Evolutionary conservation across 2,329 filamentous ascomycete species (phyloP), one percentile per base, ranked within the genome.

Genomic region (Colletotrichum tanaceti): DNA sequence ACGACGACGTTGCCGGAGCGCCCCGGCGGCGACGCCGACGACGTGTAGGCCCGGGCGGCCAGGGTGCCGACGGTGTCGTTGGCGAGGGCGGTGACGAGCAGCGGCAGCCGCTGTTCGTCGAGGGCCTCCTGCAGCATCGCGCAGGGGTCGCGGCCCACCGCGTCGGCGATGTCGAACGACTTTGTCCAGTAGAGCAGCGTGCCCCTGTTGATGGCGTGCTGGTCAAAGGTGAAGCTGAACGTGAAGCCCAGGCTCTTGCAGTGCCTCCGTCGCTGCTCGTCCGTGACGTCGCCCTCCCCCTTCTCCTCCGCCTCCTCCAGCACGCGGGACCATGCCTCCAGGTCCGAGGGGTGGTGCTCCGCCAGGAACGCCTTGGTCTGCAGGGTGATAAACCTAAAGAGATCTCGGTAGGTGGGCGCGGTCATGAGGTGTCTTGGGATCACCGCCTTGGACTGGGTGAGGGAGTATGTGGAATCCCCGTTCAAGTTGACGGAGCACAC

Each of bases 11-110:
- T 92, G 49, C 87, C 86, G 0, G 88, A 88, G 78, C 89, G 89
- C 35, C 89, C 89, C 13, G 89, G 89, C n/a, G 90, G n/a, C n/a
- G n/a, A n/a, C n/a, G n/a, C n/a, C n/a, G n/a, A n/a, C n/a, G n/a
- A 91, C 18, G 90, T 91, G 78, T 94, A 94, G 1, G 91, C 92
- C 71, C 91, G 87, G 22, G 92, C 91, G 87, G 94, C 92, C 57
- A 94, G 83, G 0, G 92, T 94, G 57, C 92, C 92, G 4, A 94
- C 92, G 1, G 91, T 93, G 75, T 94, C 92, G 74, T 94, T 94
- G 46, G 93, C 90, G 59, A 94, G 82, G 4, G 91, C 92, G 20
- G 90, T 88, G 20, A 94, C 91, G 46, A 85, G 85, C 10, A 94
- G 90, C 0, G 91, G 91, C 6, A 94, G 81, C 52, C 86, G 79